A percentile compares a stretch with the other conserved stretches of the same genome.
Conservation (phyloP, 371 early-diverging fungal species). For the Entomophthora muscae region DNA sequence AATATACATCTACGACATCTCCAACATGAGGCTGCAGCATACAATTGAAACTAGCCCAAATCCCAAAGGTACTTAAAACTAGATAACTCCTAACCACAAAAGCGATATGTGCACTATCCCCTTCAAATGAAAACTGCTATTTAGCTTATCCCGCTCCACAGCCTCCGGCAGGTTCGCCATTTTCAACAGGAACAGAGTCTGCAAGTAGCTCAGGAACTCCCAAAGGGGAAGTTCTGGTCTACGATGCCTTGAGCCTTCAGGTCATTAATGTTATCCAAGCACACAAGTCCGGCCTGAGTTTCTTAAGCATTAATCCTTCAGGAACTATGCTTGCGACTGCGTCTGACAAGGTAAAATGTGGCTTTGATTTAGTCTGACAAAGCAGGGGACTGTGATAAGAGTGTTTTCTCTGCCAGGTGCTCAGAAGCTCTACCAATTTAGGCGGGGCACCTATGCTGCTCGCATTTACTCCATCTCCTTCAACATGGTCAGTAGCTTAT, state of each 20-base stretch:
- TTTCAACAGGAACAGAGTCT: conserved; percentile 15
- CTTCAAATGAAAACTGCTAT: conserved; percentile 83
- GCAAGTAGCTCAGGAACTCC: conserved; percentile 16
- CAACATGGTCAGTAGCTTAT: conserved; percentile 53
- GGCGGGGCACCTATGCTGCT: conserved; percentile 83
- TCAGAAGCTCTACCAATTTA: conserved; percentile 80
- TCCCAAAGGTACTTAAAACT: conserved; percentile 40
- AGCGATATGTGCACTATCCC: conserved; percentile 85
- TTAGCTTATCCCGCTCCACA: conserved; percentile 74
- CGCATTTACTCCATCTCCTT: conserved; percentile 83
- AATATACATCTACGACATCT: conserved; percentile 81
- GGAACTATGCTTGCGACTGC: conserved; percentile 89
- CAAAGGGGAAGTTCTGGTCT: conserved; percentile 73
- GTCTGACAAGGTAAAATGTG: conserved; percentile 70
- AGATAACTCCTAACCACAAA: no score
- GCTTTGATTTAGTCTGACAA: no score
- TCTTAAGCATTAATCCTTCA: conserved; percentile 68
- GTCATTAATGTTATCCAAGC: conserved; percentile 83
- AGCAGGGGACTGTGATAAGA: conserved; percentile 91
- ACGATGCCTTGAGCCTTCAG: conserved; percentile 67
- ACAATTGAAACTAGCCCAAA: conserved; percentile 88
- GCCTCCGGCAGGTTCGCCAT: conserved; percentile 25
- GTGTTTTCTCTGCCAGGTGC: conserved; percentile 81
- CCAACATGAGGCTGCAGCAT: conserved; percentile 89
- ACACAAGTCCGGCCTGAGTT: conserved; percentile 73